A percentile compares a stretch with the other conserved stretches of the same genome.
Evolutionary conservation across 208 protist species (phyloP).

Genomic region (Naegleria gruberi): DNA sequence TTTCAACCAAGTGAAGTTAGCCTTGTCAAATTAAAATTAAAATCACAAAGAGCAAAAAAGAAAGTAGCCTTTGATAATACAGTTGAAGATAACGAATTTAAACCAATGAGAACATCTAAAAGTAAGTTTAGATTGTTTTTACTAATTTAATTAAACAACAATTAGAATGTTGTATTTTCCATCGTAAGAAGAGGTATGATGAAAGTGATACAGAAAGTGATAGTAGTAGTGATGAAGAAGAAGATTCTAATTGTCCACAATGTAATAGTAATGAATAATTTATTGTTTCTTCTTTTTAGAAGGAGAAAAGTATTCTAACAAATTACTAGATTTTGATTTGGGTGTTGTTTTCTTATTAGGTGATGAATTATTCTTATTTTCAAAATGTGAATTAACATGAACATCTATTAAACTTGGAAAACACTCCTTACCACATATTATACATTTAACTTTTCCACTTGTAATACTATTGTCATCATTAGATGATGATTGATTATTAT

Average conservation of each 20-base stretch:
- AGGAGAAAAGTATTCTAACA: no score
- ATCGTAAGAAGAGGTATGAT: neutral
- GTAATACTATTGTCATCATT: no score
- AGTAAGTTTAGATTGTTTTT: neutral
- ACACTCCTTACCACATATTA: no score
- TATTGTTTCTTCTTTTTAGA: no score
- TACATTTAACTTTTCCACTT: no score
- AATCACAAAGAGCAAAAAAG: neutral
- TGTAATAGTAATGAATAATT: no score
- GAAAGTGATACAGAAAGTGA: slow-evolving; percentile 6
- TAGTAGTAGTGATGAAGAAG: neutral
- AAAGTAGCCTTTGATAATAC: neutral
- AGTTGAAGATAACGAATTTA: neutral
- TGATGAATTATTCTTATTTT: no score
- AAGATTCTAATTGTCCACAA: neutral
- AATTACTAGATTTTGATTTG: no score
- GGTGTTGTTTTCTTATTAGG: no score
- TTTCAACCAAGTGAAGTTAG: neutral
- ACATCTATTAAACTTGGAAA: no score
- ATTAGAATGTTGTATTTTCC: neutral
- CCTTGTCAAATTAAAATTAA: neutral
- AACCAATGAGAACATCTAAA: neutral
- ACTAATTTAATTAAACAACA: neutral
- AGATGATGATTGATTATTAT: no score
- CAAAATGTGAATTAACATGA: no score